Evolutionary conservation across 2,329 filamentous ascomycete species (phyloP).

Genomic region (Trichothecium roseum): DNA sequence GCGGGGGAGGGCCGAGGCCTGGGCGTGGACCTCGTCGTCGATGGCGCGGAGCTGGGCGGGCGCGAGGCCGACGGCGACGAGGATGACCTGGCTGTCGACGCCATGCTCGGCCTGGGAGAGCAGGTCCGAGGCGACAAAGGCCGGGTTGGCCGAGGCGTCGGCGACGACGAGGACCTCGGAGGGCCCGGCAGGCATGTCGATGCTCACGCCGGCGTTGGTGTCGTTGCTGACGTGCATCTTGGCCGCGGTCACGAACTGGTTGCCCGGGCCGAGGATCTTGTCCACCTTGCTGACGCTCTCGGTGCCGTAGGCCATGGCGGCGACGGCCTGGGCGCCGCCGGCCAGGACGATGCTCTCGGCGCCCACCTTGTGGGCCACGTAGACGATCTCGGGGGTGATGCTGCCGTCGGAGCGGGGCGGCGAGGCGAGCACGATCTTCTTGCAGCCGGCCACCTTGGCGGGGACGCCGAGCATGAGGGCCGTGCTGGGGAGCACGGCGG

Average conservation of each 20-base stretch:
- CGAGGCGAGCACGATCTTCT: constrained; percentile 87
- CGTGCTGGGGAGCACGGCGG: constrained; percentile 91
- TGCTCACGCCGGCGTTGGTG: constrained; percentile 86
- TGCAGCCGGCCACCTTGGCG: constrained; percentile 93
- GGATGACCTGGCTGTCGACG: constrained; percentile 87
- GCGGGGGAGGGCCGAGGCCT: constrained; percentile 77
- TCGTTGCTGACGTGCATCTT: constrained; percentile 99
- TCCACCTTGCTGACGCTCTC: constrained; percentile 93
- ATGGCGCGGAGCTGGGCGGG: constrained; percentile 69
- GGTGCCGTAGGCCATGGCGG: constrained; percentile 94
- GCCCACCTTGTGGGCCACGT: constrained; percentile 92
- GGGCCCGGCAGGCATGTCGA: constrained; percentile 96
- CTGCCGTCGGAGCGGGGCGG: constrained; percentile 83
- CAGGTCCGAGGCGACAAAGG: constrained; percentile 90
- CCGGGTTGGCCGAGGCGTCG: constrained; percentile 77
- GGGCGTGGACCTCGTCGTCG: constrained; percentile 80
- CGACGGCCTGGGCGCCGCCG: constrained; percentile 89
- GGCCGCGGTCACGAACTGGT: constrained; percentile 95
- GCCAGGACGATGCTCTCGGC: constrained; percentile 93
- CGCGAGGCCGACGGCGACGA: constrained; percentile 72
- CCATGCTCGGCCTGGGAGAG: constrained; percentile 95
- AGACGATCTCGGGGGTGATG: constrained; percentile 93
- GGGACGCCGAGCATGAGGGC: constrained; percentile 97
- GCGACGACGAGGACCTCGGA: constrained; percentile 96
- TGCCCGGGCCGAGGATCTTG: constrained; percentile 95